Conservation (phyloP, 805 yeast species). For the Kuraishia molischiana region DNA sequence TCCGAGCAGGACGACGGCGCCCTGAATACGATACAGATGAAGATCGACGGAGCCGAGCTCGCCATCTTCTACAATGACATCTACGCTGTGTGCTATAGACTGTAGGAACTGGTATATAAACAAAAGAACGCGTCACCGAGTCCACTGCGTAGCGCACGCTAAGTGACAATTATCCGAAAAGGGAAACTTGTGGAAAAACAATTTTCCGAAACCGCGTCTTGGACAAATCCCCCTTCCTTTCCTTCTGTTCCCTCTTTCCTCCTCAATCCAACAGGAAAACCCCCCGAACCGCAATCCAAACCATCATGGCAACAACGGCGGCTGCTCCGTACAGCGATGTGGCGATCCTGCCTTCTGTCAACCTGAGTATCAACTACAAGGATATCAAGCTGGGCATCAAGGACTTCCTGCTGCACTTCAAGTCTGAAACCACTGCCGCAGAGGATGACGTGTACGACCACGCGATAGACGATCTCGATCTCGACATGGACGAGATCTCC, state of each 20-base stretch:
- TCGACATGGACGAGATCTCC: slow-evolving; percentile 15
- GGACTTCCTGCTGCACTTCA: slow-evolving; percentile 64
- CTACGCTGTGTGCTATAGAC: not conserved
- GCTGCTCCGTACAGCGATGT: slow-evolving; percentile 3
- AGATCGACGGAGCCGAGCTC: not conserved
- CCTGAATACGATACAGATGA: not conserved
- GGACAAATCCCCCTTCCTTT: no score
- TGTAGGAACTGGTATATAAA: no score
- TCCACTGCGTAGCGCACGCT: no score
- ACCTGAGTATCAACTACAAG: slow-evolving; percentile 64
- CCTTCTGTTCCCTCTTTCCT: not conserved
- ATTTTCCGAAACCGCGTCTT: no score
- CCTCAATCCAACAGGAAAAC: not conserved
- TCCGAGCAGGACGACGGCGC: no score
- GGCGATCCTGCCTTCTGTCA: slow-evolving; percentile 49
- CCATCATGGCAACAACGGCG: not conserved
- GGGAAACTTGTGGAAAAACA: no score
- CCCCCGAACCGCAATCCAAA: no score
- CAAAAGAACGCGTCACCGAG: no score
- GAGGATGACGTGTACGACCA: slow-evolving; percentile 24
- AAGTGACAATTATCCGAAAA: no score
- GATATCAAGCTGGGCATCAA: slow-evolving; percentile 47
- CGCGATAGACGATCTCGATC: slow-evolving; percentile 18
- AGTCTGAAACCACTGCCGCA: slow-evolving; percentile 22
- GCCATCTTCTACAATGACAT: not conserved